A percentile compares a stretch with the other conserved stretches of the same genome.
These are phyloP conservation scores for Leccinum disarticulatum DNA, from an alignment of 768 basidiomycete genomes.

Conservation along the genomic window DNA sequence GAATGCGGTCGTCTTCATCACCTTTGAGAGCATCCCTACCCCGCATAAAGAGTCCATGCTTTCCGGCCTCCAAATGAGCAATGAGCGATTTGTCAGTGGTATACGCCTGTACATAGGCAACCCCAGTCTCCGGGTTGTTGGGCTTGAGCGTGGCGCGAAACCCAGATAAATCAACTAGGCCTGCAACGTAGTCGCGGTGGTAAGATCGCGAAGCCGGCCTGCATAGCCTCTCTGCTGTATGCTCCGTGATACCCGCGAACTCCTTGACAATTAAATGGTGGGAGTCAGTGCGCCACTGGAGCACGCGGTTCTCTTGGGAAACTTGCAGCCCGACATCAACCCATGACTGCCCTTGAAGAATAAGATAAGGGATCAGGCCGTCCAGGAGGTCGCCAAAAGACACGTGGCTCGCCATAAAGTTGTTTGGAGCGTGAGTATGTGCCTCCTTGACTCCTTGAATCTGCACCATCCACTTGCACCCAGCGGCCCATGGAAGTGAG, in stretches of 20 bases:
- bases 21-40: background rate
- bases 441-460: conserved; percentile 9
- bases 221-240: background rate
- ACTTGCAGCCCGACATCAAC: conserved; percentile 8
- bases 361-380: background rate
- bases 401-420: background rate
- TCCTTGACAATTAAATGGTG: conserved; percentile 1
- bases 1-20: background rate
- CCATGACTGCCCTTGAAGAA: conserved; percentile 6
- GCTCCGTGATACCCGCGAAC: background rate
- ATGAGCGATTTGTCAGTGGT: conserved; percentile 6
- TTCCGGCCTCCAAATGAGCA: conserved; percentile 6
- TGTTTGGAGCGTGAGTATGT: background rate
- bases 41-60: conserved; percentile 8
- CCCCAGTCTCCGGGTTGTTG: background rate
- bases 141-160: background rate
- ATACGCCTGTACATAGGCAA: conserved; percentile 6
- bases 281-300: conserved; percentile 7
- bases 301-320: conserved; percentile 3
- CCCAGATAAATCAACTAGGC: background rate
- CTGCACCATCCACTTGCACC: conserved; percentile 9
- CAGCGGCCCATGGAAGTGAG: background rate
- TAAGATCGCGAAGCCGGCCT: background rate
- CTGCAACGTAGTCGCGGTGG: conserved; percentile 5
- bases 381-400: background rate